These are phyloP conservation scores for Septoria petroselini DNA, from an alignment of 2,329 filamentous ascomycete genomes.

Conservation along the genomic window DNA sequence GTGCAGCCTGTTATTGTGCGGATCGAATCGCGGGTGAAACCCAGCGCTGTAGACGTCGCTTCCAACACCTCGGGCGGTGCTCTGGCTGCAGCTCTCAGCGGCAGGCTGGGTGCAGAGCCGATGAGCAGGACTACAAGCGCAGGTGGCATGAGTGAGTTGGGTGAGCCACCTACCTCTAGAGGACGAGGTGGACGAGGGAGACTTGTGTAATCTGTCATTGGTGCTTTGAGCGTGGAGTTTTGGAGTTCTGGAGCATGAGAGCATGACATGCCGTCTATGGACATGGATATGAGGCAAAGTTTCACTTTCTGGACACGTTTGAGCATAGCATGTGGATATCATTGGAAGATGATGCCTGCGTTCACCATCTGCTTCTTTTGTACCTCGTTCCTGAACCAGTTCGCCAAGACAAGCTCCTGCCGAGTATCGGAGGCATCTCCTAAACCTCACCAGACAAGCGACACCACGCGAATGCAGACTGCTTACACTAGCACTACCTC, in stretches of 20 bases:
- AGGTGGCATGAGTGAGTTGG: slow-evolving; percentile 30
- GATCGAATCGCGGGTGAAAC: slow-evolving; percentile 23
- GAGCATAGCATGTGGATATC: neutral
- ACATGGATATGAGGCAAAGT: no score
- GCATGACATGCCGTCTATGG: neutral
- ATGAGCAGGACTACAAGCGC: slow-evolving; percentile 33
- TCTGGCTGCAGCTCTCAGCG: slow-evolving; percentile 31
- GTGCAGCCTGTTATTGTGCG: slow-evolving; percentile 25
- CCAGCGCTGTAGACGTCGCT: slow-evolving; percentile 8
- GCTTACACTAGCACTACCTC: no score
- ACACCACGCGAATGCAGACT: neutral
- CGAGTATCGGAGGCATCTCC: neutral
- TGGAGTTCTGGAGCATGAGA: neutral
- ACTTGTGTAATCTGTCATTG: slow-evolving; percentile 4
- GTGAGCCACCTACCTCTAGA: slow-evolving; percentile 23
- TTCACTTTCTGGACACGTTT: no score
- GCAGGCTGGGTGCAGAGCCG: slow-evolving; percentile 31
- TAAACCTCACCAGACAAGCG: neutral
- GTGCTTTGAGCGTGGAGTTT: slow-evolving; percentile 11
- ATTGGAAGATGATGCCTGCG: neutral
- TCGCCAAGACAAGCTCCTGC: slow-evolving; percentile 1
- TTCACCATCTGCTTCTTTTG: no score
- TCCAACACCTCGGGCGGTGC: slow-evolving; percentile 23
- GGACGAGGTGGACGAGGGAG: slow-evolving; percentile 23
- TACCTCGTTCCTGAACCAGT: no score